Conservation (phyloP, 2,329 filamentous ascomycete species). For the Neoscytalidium dimidiatum region DNA sequence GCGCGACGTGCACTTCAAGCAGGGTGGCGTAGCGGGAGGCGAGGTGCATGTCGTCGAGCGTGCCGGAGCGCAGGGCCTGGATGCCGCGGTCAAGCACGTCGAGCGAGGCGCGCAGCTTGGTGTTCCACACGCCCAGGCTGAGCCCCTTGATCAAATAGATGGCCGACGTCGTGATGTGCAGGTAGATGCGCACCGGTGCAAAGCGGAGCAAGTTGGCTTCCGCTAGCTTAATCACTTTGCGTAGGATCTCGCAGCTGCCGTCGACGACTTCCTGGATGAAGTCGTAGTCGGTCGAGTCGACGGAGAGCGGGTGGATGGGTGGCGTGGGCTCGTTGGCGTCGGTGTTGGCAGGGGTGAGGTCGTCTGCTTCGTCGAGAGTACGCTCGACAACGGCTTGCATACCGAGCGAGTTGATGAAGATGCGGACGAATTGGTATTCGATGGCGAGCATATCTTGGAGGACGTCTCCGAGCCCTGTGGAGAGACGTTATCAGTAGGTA, state of each 20-base stretch:
- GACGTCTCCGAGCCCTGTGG: slow-evolving; percentile 35
- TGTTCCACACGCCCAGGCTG: slow-evolving; percentile 52
- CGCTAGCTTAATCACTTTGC: slow-evolving; percentile 52
- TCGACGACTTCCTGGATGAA: slow-evolving; percentile 60
- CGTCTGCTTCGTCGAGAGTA: slow-evolving; percentile 43
- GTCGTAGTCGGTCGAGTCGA: slow-evolving; percentile 54
- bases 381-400: slow-evolving; percentile 61
- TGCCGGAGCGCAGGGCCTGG: slow-evolving; percentile 49
- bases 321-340: slow-evolving; percentile 26
- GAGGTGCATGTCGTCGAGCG: slow-evolving; percentile 55
- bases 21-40: slow-evolving; percentile 54
- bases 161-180: slow-evolving; percentile 57
- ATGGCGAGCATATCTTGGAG: slow-evolving; percentile 54
- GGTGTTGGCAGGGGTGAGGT: slow-evolving; percentile 18
- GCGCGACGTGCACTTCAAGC: slow-evolving; percentile 47
- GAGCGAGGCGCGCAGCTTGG: slow-evolving; percentile 51
- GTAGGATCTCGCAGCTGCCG: slow-evolving; percentile 53
- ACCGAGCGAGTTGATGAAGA: slow-evolving; percentile 51
- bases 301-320: slow-evolving; percentile 44
- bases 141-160: slow-evolving; percentile 57
- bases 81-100: slow-evolving; percentile 52
- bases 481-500: not conserved
- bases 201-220: slow-evolving; percentile 51
- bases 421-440: slow-evolving; percentile 50
- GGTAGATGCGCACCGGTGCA: slow-evolving; percentile 55